These are phyloP conservation scores for Dactylonectria estremocensis DNA, from an alignment of 2,329 filamentous ascomycete genomes.

Conservation along the genomic window DNA sequence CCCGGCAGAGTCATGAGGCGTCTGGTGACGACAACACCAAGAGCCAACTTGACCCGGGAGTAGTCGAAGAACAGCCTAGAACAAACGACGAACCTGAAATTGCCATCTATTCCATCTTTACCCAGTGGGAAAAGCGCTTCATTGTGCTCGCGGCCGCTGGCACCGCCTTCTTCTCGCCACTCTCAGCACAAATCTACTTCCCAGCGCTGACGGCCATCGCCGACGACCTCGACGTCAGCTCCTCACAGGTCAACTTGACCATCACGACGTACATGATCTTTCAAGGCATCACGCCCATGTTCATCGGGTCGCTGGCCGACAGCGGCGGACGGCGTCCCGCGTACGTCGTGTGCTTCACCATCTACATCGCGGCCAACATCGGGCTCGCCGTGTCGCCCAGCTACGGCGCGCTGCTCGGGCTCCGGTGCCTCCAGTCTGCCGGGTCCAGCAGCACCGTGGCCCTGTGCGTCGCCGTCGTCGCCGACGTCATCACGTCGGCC, in stretches of 20 bases:
- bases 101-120: slow-evolving; percentile 56
- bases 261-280: slow-evolving; percentile 72
- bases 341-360: slow-evolving; percentile 66
- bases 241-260: slow-evolving; percentile 63
- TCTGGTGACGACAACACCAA: background rate
- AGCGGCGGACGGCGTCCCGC: slow-evolving; percentile 67
- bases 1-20: background rate
- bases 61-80: slow-evolving; percentile 37
- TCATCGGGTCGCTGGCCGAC: slow-evolving; percentile 71
- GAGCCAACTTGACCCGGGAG: background rate
- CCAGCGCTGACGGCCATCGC: slow-evolving; percentile 67
- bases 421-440: slow-evolving; percentile 71
- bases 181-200: slow-evolving; percentile 68
- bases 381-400: slow-evolving; percentile 65
- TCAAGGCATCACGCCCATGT: slow-evolving; percentile 71
- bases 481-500: slow-evolving; percentile 73
- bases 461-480: slow-evolving; percentile 71
- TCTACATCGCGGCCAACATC: slow-evolving; percentile 69
- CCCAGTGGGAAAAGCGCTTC: slow-evolving; percentile 57
- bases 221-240: slow-evolving; percentile 61
- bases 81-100: slow-evolving; percentile 12
- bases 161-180: slow-evolving; percentile 62
- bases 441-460: slow-evolving; percentile 74
- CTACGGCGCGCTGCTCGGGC: slow-evolving; percentile 66
- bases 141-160: slow-evolving; percentile 58